Conservation (phyloP, 1,139 yeast genomes). For the Yamadazyma mexicana region DNA sequence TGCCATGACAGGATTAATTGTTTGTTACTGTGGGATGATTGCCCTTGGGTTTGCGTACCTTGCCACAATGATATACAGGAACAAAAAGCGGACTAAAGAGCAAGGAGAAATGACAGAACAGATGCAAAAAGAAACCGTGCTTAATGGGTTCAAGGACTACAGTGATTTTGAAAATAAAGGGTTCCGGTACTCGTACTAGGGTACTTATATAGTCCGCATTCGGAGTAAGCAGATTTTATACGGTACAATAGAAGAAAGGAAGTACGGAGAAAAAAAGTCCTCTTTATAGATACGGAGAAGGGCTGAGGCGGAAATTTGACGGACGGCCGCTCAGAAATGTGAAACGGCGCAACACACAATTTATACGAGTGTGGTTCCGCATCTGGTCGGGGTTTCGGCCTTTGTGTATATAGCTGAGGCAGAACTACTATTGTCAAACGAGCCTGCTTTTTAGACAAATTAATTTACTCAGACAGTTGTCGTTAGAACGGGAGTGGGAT, state of each 20-base stretch:
- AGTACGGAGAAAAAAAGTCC: too few species aligned
- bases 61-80: slow-evolving; percentile 21
- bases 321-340: too few species aligned
- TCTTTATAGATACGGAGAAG: too few species aligned
- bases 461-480: too few species aligned
- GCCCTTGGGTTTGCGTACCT: slow-evolving; percentile 21
- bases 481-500: too few species aligned
- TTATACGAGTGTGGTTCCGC: too few species aligned
- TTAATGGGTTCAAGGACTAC: slow-evolving; percentile 33
- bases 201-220: neutral
- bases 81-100: slow-evolving; percentile 21
- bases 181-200: slow-evolving; percentile 23
- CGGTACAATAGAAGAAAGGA: neutral
- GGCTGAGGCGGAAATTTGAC: too few species aligned
- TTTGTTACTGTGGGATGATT: slow-evolving; percentile 27
- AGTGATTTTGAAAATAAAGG: slow-evolving; percentile 34
- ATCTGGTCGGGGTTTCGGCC: too few species aligned
- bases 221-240: neutral
- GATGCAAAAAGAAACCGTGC: slow-evolving; percentile 24
- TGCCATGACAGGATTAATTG: slow-evolving; percentile 23
- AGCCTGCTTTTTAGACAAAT: too few species aligned
- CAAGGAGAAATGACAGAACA: slow-evolving; percentile 27
- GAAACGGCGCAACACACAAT: too few species aligned
- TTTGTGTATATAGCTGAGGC: too few species aligned
- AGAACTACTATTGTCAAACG: too few species aligned